These are phyloP conservation scores for Berkeleyomyces rouxiae DNA, from an alignment of 2,329 filamentous ascomycete species.

Conservation along the genomic window DNA sequence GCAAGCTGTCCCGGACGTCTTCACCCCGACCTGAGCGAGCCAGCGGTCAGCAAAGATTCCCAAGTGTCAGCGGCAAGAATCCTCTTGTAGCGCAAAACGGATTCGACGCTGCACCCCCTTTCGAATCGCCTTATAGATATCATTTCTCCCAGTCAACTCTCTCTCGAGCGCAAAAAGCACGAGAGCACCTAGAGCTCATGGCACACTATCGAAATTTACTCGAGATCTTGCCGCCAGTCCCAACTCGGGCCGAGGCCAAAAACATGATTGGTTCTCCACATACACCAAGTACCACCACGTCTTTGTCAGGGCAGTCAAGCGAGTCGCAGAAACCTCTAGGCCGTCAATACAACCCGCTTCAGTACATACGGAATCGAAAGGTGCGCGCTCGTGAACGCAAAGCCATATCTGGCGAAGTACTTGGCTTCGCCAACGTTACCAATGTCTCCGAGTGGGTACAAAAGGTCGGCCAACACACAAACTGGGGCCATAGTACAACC, in stretches of 20 bases:
- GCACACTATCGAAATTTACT: constrained; percentile 69
- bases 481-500: background rate
- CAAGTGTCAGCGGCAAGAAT: constrained; percentile 26
- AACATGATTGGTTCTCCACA: constrained; percentile 19
- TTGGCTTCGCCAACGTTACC: constrained; percentile 60
- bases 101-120: constrained; percentile 17
- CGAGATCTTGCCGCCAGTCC: constrained; percentile 61
- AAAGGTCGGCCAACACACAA: constrained; percentile 30
- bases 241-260: constrained; percentile 17
- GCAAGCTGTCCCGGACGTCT: constrained; percentile 41
- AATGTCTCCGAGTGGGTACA: constrained; percentile 65
- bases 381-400: constrained; percentile 63
- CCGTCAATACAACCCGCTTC: constrained; percentile 75
- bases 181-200: constrained; percentile 69
- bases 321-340: constrained; percentile 32
- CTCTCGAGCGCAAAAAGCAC: constrained; percentile 68
- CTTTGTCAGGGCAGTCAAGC: constrained; percentile 16
- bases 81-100: constrained; percentile 16
- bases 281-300: constrained; percentile 22
- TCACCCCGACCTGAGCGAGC: constrained; percentile 38
- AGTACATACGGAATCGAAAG: constrained; percentile 82
- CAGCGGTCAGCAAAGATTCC: constrained; percentile 22
- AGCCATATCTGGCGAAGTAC: constrained; percentile 53
- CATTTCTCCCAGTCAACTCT: constrained; percentile 67
- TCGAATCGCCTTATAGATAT: constrained; percentile 32